Percentiles rank a stretch among this genome's conserved stretches.
Evolutionary conservation across 768 basidiomycete genomes (phyloP).

Genomic region (Holtermannia corniformis): DNA sequence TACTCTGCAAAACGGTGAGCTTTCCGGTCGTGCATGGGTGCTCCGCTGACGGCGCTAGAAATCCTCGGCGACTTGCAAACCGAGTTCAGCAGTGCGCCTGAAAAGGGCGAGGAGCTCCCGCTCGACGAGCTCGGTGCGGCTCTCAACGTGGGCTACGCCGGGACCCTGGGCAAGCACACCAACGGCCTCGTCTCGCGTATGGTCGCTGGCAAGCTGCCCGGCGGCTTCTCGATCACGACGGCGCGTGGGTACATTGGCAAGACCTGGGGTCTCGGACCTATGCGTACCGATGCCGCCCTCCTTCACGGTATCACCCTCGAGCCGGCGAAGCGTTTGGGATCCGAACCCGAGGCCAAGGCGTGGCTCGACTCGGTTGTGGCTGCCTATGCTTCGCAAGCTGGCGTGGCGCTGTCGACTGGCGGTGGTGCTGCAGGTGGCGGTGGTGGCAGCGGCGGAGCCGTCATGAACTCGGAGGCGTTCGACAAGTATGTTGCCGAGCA

Average conservation of each 20-base stretch:
- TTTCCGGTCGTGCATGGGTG: neutral
- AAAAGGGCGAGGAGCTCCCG: constrained; percentile 95
- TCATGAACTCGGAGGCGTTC: constrained; percentile 97
- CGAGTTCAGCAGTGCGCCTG: constrained; percentile 88
- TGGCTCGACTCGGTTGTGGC: constrained; percentile 83
- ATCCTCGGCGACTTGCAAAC: constrained; percentile 93
- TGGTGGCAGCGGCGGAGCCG: constrained; percentile 60
- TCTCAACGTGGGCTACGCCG: constrained; percentile 67
- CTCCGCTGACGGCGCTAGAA: constrained; percentile 52
- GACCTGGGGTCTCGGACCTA: constrained; percentile 88
- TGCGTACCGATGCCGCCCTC: constrained; percentile 79
- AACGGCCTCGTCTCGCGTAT: constrained; percentile 81
- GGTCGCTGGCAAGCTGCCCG: constrained; percentile 94
- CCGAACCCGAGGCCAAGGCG: constrained; percentile 82
- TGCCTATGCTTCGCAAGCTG: constrained; percentile 76
- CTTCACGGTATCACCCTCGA: constrained; percentile 86
- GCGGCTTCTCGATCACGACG: constrained; percentile 89
- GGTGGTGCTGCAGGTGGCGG: constrained; percentile 56
- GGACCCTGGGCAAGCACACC: constrained; percentile 87
- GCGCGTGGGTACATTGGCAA: constrained; percentile 84
- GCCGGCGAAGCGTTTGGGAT: constrained; percentile 82
- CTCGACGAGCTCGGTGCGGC: constrained; percentile 90
- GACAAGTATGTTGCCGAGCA: constrained; percentile 91
- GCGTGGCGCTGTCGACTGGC: constrained; percentile 68
- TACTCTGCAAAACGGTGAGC: constrained; percentile 68